Base-by-base conservation (phyloP, 257 asterid species). In the Capsicum pubescens region DNA sequence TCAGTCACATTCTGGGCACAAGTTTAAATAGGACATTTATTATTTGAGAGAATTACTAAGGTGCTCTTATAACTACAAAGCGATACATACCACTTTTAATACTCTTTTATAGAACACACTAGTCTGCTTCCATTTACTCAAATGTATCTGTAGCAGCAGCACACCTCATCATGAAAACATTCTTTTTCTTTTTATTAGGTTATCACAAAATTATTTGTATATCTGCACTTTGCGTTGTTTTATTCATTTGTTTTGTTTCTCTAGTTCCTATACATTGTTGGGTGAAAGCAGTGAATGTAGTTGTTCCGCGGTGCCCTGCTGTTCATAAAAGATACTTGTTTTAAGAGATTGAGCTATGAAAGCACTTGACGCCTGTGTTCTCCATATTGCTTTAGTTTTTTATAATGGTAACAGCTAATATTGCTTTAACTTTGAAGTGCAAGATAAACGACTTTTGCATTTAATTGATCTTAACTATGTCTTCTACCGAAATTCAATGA, bases 401-500 rank as follows among this genome's bases (percentile, higher is more conserved):
- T 1, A 61, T 3, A 19, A 61, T 61, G 68, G 36, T 61, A 5
- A 19, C 68, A 19, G 67, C 5, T 68, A 8, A 70, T 42, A 42
- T 17, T 39, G 50, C 76, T 68, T 74, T 52, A 74, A 8, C 63
- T 76, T 76, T 76, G 60, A 76, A 52, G 81, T 52, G 2, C 81
- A 13, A 76, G 81, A 50, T 11, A 48, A 76, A 76, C 8, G 10
- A 42, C 54, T 46, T 46, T 17, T 83, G 39, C 72, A 54, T 66
- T 54, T 64, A 63, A 21, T 56, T 71, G 21, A 13, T 10, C 57
- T 57, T 50, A 55, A 7, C 39, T 70, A 36, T 58, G 82, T 69
- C 52, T 26, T n/a, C 2, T 64, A 12, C 17, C 14, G 3, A 68
- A 39, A 63, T 44, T 54, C 48, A 36, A 7, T 76, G 7, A 76